Conservation (phyloP, 805 yeast species). For the Kuraishia piskuri region DNA sequence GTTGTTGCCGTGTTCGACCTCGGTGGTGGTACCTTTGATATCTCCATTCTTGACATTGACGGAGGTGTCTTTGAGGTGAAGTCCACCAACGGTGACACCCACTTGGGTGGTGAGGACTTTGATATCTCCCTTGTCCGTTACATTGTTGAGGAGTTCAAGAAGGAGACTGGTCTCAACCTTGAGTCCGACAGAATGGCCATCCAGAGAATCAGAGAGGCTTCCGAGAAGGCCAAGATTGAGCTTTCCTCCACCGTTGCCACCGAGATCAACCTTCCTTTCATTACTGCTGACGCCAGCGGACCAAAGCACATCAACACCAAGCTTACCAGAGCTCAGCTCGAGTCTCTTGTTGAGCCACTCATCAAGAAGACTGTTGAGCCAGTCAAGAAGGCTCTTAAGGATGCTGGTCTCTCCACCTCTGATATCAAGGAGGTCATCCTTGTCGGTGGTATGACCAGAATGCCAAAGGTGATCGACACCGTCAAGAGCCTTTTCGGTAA, state of each 20-base stretch:
- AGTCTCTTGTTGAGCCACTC: conserved; percentile 54
- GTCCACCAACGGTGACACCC: conserved; percentile 95
- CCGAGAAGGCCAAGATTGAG: conserved; percentile 72
- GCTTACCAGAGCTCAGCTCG: conserved; percentile 61
- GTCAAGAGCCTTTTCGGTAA: conserved; percentile 54
- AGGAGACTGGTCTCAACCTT: conserved; percentile 46
- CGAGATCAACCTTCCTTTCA: conserved; percentile 62
- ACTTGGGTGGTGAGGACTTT: conserved; percentile 89
- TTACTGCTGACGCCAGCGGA: conserved; percentile 37
- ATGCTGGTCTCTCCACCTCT: conserved; percentile 56
- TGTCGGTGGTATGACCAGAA: conserved; percentile 88
- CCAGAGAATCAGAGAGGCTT: conserved; percentile 72
- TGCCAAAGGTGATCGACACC: conserved; percentile 67
- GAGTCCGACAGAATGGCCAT: conserved; percentile 46
- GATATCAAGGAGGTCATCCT: conserved; percentile 69
- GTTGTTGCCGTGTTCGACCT: conserved; percentile 90
- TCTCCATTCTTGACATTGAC: conserved; percentile 92
- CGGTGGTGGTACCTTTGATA: conserved; percentile 99
- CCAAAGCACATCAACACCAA: conserved; percentile 51
- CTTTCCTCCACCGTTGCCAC: conserved; percentile 57
- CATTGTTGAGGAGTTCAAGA: conserved; percentile 49
- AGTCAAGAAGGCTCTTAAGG: conserved; percentile 65
- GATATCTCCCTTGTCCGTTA: conserved; percentile 80
- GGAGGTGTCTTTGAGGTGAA: conserved; percentile 97
- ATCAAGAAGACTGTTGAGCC: conserved; percentile 65